Base-by-base conservation (phyloP, 768 basidiomycete genomes). In the Tephrocybe sp. region DNA sequence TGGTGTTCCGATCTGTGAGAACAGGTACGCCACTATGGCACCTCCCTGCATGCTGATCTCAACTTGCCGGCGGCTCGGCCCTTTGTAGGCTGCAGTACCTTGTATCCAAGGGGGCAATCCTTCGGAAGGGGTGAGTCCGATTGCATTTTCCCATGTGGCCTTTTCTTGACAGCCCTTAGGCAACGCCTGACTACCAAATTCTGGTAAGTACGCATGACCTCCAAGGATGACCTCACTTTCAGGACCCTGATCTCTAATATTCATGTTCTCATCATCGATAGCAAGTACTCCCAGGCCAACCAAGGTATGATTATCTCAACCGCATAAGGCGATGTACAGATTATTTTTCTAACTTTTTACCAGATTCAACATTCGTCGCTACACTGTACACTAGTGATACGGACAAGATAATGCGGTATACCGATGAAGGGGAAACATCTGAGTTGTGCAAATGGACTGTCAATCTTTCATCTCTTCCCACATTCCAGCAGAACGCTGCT, bases 371-470 rank as follows among this genome's bases (percentile, higher is more conserved):
- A 37, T 93, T 92, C 57, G 83, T 89, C 44, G 90, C 90, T n/a
- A 83, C 87, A 43, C 68, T 93, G 49, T 92, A 82, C 65, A 89
- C 88, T 8, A 86, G 85, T 35, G 87, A 89, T 49, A 69, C 73
- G n/a, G 86, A 88, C 58, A 80, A 74, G 59, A 73, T 84, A 37
- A 85, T 89, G 86, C 75, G 90, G 54, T 93, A 92, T 59, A 89
- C 84, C 1, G 91, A 93, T 62, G 91, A 93, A 71, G 87, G 87
- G 24, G 87, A 87, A 60, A 84, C 80, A 3, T 70, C 63, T 52
- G 87, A 90, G 62, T 68, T 90, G 39, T 90, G 88, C 71, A 86
- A 87, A 69, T 93, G 91, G 91, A 92, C 87, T 9, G 90, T 93
- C 27, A 86, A 93, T 66, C 75, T 93, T 43, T 80, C 82, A 35